Evolutionary conservation across 495 filamentous ascomycete genomes (phyloP).

Genomic region (Aspergillus baeticus): DNA sequence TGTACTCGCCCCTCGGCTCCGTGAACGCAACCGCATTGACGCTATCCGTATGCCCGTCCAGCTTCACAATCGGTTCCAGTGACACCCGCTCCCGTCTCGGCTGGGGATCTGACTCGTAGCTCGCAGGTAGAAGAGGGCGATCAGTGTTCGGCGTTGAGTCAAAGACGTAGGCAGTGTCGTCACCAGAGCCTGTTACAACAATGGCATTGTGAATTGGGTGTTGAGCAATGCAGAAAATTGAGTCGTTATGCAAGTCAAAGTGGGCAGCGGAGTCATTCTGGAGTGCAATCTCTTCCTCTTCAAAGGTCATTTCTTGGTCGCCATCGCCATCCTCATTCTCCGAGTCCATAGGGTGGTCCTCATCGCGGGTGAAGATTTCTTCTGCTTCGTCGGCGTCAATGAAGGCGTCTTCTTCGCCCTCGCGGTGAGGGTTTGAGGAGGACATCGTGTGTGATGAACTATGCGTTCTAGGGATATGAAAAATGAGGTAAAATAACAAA

Average conservation of each 20-base stretch:
- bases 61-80: constrained; percentile 60
- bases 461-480: neutral
- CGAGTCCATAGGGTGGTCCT: constrained; percentile 72
- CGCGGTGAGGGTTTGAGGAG: constrained; percentile 42
- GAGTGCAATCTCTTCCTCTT: constrained; percentile 70
- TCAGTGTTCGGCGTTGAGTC: constrained; percentile 59
- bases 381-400: constrained; percentile 70
- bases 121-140: constrained; percentile 66
- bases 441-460: constrained; percentile 36
- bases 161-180: constrained; percentile 80
- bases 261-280: constrained; percentile 90
- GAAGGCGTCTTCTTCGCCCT: constrained; percentile 52
- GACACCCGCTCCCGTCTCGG: constrained; percentile 57
- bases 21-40: constrained; percentile 86
- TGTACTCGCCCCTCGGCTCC: constrained; percentile 75
- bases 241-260: constrained; percentile 85
- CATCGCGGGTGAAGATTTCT: constrained; percentile 66
- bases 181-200: constrained; percentile 85
- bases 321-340: constrained; percentile 48
- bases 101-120: constrained; percentile 67
- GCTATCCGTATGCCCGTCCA: constrained; percentile 87
- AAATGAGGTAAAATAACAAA: neutral
- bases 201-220: constrained; percentile 78
- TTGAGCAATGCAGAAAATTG: constrained; percentile 88
- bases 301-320: constrained; percentile 61